Base-by-base conservation (phyloP, 768 basidiomycete genomes). In the Termitomyces sp. region DNA sequence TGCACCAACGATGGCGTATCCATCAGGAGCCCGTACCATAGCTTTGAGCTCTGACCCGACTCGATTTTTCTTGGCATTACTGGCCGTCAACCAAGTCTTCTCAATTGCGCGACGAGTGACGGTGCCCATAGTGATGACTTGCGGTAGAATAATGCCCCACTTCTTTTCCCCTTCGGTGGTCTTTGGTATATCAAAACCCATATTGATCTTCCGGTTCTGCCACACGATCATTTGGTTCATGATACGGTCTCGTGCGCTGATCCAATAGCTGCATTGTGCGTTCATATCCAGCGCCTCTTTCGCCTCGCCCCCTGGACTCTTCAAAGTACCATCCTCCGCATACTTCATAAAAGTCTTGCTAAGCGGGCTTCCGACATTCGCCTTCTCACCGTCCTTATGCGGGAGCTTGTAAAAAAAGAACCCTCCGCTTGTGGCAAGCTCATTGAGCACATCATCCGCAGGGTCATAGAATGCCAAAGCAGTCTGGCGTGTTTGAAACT, bases 31-130 rank as follows among this genome's bases (percentile, higher is more conserved):
- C 23, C 90, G 86, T 9, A 99, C 87, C 95, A 98, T 97, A 3
- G 95, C 91, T 69, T 98, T 98, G 60, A 98, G 82, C 71, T 99
- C 97, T 0, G 94, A 97, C 1, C 96, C 96, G n/a, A 98, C 91
- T 19, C 97, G 87, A 62, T 97, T 96, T 73, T 86, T 86, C 78
- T 98, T 99, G 2, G 97, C 95, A 64, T 99, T 99, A 62, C 94
- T 94, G 0, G 97, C 97, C 0, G 97, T 98, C 50, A 99, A 74
- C 97, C 97, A 98, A 2, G 96, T 98, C 71, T 88, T 91, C 73
- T 98, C 97, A 60, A 98, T 96, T 8, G 97, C 94, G 33, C 95
- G 86, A 9, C 95, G 93, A 15, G 96, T 99, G 53, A 98, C 93
- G 0, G 97, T 98, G 14, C 97, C 97, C 97, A 99, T 99, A 8